Evolutionary conservation across 2,329 filamentous ascomycete genomes (phyloP).

Genomic region (Acrocalymma vagum): DNA sequence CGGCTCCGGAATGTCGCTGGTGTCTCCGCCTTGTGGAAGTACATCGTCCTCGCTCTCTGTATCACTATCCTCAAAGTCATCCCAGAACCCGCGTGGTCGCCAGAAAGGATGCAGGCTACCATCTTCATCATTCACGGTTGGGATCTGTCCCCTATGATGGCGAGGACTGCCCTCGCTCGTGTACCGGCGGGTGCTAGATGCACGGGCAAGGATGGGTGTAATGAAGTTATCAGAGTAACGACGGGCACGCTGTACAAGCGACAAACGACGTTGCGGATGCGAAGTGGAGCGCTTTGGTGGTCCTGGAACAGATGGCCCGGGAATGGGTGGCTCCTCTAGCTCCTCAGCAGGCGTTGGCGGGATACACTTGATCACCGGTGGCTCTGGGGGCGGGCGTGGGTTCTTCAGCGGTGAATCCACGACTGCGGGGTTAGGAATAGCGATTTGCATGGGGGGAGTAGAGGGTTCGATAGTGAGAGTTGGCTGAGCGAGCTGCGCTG

Average conservation of each 20-base stretch:
- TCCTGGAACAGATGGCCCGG: constrained; percentile 29
- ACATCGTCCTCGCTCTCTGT: constrained; percentile 46
- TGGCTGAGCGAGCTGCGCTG: constrained; percentile 26
- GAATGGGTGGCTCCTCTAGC: constrained; percentile 50
- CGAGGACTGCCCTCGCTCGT: constrained; percentile 28
- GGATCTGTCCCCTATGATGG: no score
- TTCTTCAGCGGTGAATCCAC: constrained; percentile 68
- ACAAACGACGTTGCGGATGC: constrained; percentile 47
- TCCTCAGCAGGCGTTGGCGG: constrained; percentile 62
- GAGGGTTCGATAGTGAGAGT: constrained; percentile 44
- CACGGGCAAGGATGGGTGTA: constrained; percentile 48
- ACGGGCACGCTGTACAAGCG: constrained; percentile 53
- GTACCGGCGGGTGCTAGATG: constrained; percentile 33
- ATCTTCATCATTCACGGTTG: constrained; percentile 48
- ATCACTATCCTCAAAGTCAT: constrained; percentile 58
- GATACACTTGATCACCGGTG: constrained; percentile 64
- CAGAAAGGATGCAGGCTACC: constrained; percentile 67
- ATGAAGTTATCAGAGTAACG: constrained; percentile 57
- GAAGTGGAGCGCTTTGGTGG: constrained; percentile 41
- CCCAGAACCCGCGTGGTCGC: constrained; percentile 71
- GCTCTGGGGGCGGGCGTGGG: constrained; percentile 65
- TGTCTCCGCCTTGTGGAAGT: constrained; percentile 57
- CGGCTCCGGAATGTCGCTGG: constrained; percentile 46
- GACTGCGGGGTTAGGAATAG: constrained; percentile 23
- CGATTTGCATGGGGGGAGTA: constrained; percentile 44